Conservation (phyloP, 129 eudicot species). For the Ambrosia trifida region DNA sequence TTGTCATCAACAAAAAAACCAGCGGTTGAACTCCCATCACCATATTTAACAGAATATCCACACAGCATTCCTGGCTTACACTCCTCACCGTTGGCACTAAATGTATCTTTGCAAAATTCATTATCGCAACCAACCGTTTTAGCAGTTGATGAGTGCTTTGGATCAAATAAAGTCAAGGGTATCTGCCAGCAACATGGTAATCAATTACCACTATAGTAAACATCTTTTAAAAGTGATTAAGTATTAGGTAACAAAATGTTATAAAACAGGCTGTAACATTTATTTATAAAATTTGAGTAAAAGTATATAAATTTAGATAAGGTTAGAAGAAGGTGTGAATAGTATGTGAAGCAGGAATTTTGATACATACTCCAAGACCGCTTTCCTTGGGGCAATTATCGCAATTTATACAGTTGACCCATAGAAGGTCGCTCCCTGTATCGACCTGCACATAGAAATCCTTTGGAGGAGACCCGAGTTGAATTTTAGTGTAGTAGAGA, state of each 20-base stretch:
- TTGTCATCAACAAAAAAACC: conserved; percentile 69
- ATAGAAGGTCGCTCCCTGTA: conserved; percentile 85
- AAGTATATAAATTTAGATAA: neutral
- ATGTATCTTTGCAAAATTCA: conserved; percentile 46
- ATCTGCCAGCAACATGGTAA: conserved; percentile 41
- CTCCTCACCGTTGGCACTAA: conserved; percentile 35
- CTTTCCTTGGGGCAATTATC: conserved; percentile 62
- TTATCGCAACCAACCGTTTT: conserved; percentile 60
- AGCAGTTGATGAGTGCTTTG: conserved; percentile 55
- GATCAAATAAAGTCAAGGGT: conserved; percentile 53
- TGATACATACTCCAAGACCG: conserved; percentile 61
- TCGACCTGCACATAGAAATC: conserved; percentile 81
- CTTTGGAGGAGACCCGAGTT: conserved; percentile 68
- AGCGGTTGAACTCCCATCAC: conserved; percentile 81
- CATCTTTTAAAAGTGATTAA: neutral
- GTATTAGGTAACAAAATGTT: neutral
- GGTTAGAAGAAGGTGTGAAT: neutral
- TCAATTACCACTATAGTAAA: neutral
- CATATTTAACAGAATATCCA: conserved; percentile 66
- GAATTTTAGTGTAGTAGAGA: conserved; percentile 66
- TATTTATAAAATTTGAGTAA: neutral
- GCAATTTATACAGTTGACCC: conserved; percentile 84
- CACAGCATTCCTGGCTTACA: conserved; percentile 62
- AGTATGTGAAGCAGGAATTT: neutral
- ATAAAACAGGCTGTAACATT: neutral